A percentile compares a stretch with the other conserved stretches of the same genome.
Conservation (phyloP, 73 alveolate genomes). For the Loxodes magnus region DNA sequence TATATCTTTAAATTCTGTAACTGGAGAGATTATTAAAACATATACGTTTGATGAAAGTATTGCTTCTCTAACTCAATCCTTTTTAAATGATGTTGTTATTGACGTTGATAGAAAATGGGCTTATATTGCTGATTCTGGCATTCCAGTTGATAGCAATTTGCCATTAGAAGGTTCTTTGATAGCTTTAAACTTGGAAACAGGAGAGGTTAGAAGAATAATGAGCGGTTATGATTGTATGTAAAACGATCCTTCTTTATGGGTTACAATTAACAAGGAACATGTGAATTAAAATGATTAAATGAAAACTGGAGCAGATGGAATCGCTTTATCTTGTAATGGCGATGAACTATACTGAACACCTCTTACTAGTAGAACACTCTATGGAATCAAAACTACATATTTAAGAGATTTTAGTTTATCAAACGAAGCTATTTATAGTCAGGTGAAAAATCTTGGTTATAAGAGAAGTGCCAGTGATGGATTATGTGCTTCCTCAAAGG, state of each 20-base stretch:
- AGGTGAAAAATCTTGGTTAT: slow-evolving; percentile 19
- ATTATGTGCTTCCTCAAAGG: slow-evolving; percentile 26
- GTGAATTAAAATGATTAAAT: slow-evolving; percentile 25
- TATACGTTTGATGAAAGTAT: slow-evolving; percentile 16
- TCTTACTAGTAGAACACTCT: slow-evolving; percentile 43
- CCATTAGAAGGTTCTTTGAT: slow-evolving; percentile 32
- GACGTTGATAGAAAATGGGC: slow-evolving; percentile 27
- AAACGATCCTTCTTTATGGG: slow-evolving; percentile 45
- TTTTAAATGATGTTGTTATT: slow-evolving; percentile 45
- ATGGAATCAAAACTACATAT: slow-evolving; percentile 29
- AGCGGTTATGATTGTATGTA: slow-evolving; percentile 14
- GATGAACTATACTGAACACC: slow-evolving; percentile 38
- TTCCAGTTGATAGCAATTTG: slow-evolving; percentile 7
- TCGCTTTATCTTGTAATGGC: slow-evolving; percentile 50
- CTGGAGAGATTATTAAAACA: background rate
- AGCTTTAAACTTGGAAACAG: slow-evolving; percentile 19
- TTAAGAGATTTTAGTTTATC: slow-evolving; percentile 11
- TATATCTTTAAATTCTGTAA: slow-evolving; percentile 10
- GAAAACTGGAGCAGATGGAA: slow-evolving; percentile 54
- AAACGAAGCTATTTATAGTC: slow-evolving; percentile 3
- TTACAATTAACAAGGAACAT: slow-evolving; percentile 18
- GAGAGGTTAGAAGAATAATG: slow-evolving; percentile 25
- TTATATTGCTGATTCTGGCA: slow-evolving; percentile 49
- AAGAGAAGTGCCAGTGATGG: slow-evolving; percentile 62
- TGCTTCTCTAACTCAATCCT: slow-evolving; percentile 24